These are phyloP conservation scores for Sugiyamaella pinicola DNA, from an alignment of 1,139 yeast genomes.

Conservation along the genomic window DNA sequence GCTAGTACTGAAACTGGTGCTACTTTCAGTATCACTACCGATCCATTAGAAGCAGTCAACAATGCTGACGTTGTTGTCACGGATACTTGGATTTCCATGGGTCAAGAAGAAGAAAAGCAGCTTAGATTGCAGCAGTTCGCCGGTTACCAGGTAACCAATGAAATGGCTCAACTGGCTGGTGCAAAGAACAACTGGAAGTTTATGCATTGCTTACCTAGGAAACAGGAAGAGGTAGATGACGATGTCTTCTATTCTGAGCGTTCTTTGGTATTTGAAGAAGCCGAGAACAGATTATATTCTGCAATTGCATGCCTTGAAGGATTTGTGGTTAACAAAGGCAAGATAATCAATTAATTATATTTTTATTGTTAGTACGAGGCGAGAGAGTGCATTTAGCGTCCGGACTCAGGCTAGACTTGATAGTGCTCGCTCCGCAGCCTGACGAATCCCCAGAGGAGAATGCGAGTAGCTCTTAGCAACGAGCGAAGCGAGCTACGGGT, in stretches of 20 bases:
- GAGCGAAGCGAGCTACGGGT: no score
- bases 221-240: constrained; percentile 89
- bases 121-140: constrained; percentile 75
- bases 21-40: constrained; percentile 63
- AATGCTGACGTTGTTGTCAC: constrained; percentile 84
- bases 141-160: constrained; percentile 80
- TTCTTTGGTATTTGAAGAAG: constrained; percentile 90
- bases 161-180: constrained; percentile 56
- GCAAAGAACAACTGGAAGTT: constrained; percentile 78
- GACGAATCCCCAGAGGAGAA: no score
- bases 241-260: constrained; percentile 84
- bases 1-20: constrained; percentile 59
- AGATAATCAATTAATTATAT: constrained; percentile 37
- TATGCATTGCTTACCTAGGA: constrained; percentile 98
- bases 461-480: no score
- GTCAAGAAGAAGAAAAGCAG: constrained; percentile 80
- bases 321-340: constrained; percentile 82
- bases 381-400: no score
- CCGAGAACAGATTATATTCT: constrained; percentile 93
- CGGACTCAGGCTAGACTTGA: no score
- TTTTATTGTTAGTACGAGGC: no score
- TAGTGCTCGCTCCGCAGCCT: no score
- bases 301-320: constrained; percentile 93
- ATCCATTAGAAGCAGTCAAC: constrained; percentile 70
- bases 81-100: constrained; percentile 99